Evolutionary conservation across 2,329 filamentous ascomycete genomes (phyloP).

Genomic region (Alternaria ventricosa): DNA sequence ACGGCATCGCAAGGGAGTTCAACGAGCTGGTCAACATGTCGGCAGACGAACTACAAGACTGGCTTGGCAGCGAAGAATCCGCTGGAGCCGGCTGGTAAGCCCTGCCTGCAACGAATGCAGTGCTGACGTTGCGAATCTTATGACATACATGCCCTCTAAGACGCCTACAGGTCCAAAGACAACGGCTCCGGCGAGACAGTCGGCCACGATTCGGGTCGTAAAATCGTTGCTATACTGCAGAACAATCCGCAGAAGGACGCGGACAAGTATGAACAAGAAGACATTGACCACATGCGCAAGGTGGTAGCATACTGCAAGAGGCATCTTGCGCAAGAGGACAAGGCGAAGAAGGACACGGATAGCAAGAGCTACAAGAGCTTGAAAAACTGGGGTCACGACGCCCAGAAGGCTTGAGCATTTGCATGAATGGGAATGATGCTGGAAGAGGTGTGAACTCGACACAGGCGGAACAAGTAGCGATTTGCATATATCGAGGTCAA

Average conservation of each 20-base stretch:
- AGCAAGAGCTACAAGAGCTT: conserved; percentile 60
- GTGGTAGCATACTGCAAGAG: conserved; percentile 71
- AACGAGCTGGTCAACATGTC: conserved; percentile 72
- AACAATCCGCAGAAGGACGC: conserved; percentile 66
- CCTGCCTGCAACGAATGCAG: not conserved
- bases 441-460: not conserved
- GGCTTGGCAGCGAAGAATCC: conserved; percentile 67
- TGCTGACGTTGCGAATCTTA: not conserved
- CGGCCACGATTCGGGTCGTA: conserved; percentile 67
- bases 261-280: conserved; percentile 63
- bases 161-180: conserved; percentile 52
- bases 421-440: not conserved
- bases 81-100: conserved; percentile 63
- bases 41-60: conserved; percentile 64
- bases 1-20: conserved; percentile 60
- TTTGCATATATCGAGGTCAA: not conserved
- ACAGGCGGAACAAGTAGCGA: not conserved
- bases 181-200: conserved; percentile 64
- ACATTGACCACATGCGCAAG: conserved; percentile 66
- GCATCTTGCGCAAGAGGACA: conserved; percentile 69
- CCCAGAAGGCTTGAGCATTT: conserved; percentile 31
- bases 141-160: not conserved
- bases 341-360: conserved; percentile 62
- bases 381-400: conserved; percentile 48
- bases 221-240: conserved; percentile 68